phyloP scores from a whole-genome alignment of 78 protist genomes.

The Dictyostelium capitatum region DNA sequence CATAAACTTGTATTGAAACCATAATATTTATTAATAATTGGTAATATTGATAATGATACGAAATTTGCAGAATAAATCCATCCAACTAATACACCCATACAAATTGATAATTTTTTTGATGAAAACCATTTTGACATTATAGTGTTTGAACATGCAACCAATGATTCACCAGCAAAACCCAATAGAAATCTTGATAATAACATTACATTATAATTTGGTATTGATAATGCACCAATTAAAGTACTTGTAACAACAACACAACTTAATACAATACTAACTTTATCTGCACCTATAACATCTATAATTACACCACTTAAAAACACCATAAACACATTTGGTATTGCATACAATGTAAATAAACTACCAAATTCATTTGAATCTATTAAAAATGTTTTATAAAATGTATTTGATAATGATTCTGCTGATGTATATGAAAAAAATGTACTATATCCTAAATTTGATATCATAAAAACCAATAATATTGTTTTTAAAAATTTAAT shows the following conservation, averaged over 20 bases:
- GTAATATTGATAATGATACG: constrained; percentile 9
- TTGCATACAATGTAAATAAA: constrained; percentile 59
- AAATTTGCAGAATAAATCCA: constrained; percentile 66
- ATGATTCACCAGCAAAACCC: constrained; percentile 76
- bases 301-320: constrained; percentile 33
- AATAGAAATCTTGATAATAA: constrained; percentile 39
- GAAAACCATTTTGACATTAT: constrained; percentile 59
- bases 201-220: constrained; percentile 38
- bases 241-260: constrained; percentile 25
- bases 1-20: constrained; percentile 45
- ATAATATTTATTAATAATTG: constrained; percentile 18
- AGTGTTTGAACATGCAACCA: constrained; percentile 59
- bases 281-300: constrained; percentile 48
- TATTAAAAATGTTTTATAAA: constrained; percentile 35
- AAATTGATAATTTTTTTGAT: neutral
- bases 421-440: constrained; percentile 73
- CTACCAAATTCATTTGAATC: constrained; percentile 43
- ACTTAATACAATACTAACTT: constrained; percentile 26
- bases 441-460: constrained; percentile 66
- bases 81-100: constrained; percentile 39
- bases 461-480: constrained; percentile 48
- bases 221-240: constrained; percentile 55
- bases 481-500: neutral
- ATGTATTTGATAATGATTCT: constrained; percentile 56
- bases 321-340: constrained; percentile 57